A percentile compares a stretch with the other conserved stretches of the same genome.
Conservation (phyloP, 1,139 yeast species). For the Saccharomyces hybrid region DNA sequence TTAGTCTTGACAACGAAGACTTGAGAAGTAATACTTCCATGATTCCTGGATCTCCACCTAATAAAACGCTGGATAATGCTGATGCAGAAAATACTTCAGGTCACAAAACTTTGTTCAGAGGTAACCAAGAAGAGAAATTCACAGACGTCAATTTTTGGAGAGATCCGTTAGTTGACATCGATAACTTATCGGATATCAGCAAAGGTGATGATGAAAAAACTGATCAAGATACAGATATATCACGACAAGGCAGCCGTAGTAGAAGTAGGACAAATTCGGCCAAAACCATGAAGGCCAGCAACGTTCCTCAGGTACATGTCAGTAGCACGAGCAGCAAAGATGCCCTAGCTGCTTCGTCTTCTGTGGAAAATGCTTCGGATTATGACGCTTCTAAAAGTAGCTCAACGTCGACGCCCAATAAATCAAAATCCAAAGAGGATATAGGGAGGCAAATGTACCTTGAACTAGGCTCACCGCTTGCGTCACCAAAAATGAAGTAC, state of each 20-base stretch:
- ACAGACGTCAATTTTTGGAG: slow-evolving; percentile 92
- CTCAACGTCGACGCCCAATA: slow-evolving; percentile 3
- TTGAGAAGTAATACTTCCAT: slow-evolving; percentile 23
- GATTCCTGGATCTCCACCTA: slow-evolving; percentile 29
- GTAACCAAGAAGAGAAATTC: slow-evolving; percentile 50
- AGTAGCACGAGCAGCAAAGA: background rate
- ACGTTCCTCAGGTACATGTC: background rate
- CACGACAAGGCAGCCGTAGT: background rate
- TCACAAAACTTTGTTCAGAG: slow-evolving; percentile 21
- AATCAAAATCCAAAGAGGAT: slow-evolving; percentile 11
- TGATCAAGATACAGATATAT: slow-evolving; percentile 9
- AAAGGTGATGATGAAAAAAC: slow-evolving; percentile 25
- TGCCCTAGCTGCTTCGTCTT: background rate
- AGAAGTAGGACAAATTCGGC: background rate
- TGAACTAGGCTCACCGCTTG: slow-evolving; percentile 29
- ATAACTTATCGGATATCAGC: slow-evolving; percentile 32
- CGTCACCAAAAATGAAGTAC: slow-evolving; percentile 22
- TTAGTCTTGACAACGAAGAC: slow-evolving; percentile 35
- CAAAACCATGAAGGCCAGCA: background rate
- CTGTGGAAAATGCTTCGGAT: slow-evolving; percentile 3
- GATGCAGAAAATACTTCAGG: background rate
- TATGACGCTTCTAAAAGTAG: slow-evolving; percentile 3
- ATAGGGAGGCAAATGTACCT: slow-evolving; percentile 29
- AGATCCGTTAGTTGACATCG: slow-evolving; percentile 60
- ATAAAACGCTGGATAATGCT: background rate